phyloP scores from a whole-genome alignment of 2,329 filamentous ascomycete genomes.

The Elsinoe fawcettii region DNA sequence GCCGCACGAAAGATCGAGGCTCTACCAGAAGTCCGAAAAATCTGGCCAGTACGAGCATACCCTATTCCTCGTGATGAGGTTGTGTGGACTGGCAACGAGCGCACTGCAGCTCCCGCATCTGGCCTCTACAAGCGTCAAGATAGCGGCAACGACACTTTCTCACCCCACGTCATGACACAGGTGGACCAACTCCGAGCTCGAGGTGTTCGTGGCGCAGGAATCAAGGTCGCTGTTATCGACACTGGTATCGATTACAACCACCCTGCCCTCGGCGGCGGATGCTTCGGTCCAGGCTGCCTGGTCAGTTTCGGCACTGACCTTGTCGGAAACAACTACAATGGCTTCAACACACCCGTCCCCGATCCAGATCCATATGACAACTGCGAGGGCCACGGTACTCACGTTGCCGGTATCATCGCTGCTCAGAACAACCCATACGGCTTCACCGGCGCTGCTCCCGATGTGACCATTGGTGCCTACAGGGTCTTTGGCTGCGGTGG shows the following conservation, averaged over 20 bases:
- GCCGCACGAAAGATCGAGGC: slow-evolving; percentile 20
- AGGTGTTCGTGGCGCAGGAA: slow-evolving; percentile 41
- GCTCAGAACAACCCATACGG: slow-evolving; percentile 47
- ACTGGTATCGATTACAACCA: slow-evolving; percentile 53
- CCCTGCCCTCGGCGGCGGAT: slow-evolving; percentile 56
- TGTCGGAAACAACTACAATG: slow-evolving; percentile 44
- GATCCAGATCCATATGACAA: slow-evolving; percentile 48
- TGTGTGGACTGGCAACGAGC: slow-evolving; percentile 19
- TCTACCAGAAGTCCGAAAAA: slow-evolving; percentile 21
- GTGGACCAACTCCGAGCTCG: slow-evolving; percentile 34
- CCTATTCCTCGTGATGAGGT: slow-evolving; percentile 19
- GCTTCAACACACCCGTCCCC: slow-evolving; percentile 35
- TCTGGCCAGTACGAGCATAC: slow-evolving; percentile 23
- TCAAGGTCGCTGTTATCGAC: slow-evolving; percentile 39
- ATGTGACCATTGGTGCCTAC: slow-evolving; percentile 50
- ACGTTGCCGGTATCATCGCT: slow-evolving; percentile 56
- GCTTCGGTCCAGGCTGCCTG: slow-evolving; percentile 53
- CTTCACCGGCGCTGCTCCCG: slow-evolving; percentile 52
- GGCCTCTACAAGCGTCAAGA: slow-evolving; percentile 19
- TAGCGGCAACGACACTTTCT: slow-evolving; percentile 23
- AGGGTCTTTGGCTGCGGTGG: slow-evolving; percentile 51
- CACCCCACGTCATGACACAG: slow-evolving; percentile 30
- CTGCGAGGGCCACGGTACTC: slow-evolving; percentile 53
- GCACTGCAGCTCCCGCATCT: slow-evolving; percentile 13
- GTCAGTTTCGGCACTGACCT: slow-evolving; percentile 52